phyloP scores from a whole-genome alignment of 768 basidiomycete genomes.

The Mycena maculata region DNA sequence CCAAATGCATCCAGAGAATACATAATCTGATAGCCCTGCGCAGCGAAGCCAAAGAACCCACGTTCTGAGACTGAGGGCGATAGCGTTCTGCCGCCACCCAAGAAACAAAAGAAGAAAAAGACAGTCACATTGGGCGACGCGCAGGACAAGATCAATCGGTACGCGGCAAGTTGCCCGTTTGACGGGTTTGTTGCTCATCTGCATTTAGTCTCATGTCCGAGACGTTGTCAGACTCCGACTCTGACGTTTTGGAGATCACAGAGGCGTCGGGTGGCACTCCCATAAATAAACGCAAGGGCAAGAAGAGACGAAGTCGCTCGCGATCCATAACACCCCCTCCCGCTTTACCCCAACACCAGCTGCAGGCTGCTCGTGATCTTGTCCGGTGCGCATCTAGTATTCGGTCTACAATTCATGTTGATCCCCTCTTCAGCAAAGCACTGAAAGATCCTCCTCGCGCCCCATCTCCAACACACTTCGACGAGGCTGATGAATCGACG shows the following conservation, averaged over 20 bases:
- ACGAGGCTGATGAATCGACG: constrained; percentile 56
- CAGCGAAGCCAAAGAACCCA: constrained; percentile 27
- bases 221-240: constrained; percentile 47
- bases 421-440: constrained; percentile 55
- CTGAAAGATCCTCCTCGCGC: constrained; percentile 54
- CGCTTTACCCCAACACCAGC: constrained; percentile 61
- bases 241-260: constrained; percentile 54
- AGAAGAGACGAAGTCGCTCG: constrained; percentile 70
- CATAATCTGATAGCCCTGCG: neutral
- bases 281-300: constrained; percentile 51
- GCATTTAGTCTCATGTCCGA: constrained; percentile 39
- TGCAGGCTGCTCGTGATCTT: constrained; percentile 67
- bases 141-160: constrained; percentile 63
- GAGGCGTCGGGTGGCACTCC: constrained; percentile 39
- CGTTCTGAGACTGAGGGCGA: constrained; percentile 44
- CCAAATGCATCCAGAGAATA: neutral
- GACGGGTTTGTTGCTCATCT: constrained; percentile 7
- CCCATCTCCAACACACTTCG: constrained; percentile 59
- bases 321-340: constrained; percentile 85
- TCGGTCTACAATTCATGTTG: neutral
- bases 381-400: constrained; percentile 62
- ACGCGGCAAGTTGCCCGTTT: constrained; percentile 26
- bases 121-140: constrained; percentile 44
- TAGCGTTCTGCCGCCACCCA: constrained; percentile 46
- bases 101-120: constrained; percentile 55